phyloP scores from a whole-genome alignment of 2,329 filamentous ascomycete species.

The Dothidotthia symphoricarpi region DNA sequence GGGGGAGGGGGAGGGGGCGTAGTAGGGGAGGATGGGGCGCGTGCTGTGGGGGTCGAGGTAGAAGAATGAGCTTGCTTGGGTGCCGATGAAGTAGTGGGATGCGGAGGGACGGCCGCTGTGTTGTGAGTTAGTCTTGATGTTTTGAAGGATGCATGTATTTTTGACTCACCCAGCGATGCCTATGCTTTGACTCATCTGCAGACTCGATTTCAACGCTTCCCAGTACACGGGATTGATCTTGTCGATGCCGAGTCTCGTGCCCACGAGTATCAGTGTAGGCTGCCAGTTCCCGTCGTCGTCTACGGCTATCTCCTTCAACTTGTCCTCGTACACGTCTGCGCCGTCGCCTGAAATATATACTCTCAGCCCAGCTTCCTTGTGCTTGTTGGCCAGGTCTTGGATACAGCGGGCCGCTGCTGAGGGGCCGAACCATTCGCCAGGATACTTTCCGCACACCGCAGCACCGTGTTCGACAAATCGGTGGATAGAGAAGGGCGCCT shows the following conservation, averaged over 20 bases:
- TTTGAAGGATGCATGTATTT: too few relatives aligned
- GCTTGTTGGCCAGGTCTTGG: slow-evolving; percentile 71
- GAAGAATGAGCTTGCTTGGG: slow-evolving; percentile 77
- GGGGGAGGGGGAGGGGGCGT: slow-evolving; percentile 33
- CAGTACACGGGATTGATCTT: slow-evolving; percentile 93
- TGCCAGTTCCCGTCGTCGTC: slow-evolving; percentile 65
- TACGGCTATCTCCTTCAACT: slow-evolving; percentile 74
- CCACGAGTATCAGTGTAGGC: slow-evolving; percentile 84
- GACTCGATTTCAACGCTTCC: slow-evolving; percentile 79
- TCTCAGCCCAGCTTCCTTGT: slow-evolving; percentile 61
- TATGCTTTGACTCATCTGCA: slow-evolving; percentile 89
- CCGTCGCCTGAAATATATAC: slow-evolving; percentile 91
- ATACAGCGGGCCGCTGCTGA: slow-evolving; percentile 94
- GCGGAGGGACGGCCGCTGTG: slow-evolving; percentile 83
- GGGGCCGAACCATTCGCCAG: slow-evolving; percentile 98
- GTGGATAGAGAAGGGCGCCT: slow-evolving; percentile 90
- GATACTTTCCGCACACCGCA: slow-evolving; percentile 84
- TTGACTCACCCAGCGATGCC: slow-evolving; percentile 84
- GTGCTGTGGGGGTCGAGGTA: slow-evolving; percentile 94
- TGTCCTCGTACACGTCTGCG: slow-evolving; percentile 89
- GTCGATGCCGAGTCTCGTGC: slow-evolving; percentile 87
- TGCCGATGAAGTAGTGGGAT: slow-evolving; percentile 74
- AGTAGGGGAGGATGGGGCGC: slow-evolving; percentile 68
- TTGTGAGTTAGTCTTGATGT: slow-evolving; percentile 7
- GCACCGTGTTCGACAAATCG: slow-evolving; percentile 89